A percentile compares a stretch with the other conserved stretches of the same genome.
phyloP scores from a whole-genome alignment of 352 stramenopile genomes.

The Phytophthora pinifolia region DNA sequence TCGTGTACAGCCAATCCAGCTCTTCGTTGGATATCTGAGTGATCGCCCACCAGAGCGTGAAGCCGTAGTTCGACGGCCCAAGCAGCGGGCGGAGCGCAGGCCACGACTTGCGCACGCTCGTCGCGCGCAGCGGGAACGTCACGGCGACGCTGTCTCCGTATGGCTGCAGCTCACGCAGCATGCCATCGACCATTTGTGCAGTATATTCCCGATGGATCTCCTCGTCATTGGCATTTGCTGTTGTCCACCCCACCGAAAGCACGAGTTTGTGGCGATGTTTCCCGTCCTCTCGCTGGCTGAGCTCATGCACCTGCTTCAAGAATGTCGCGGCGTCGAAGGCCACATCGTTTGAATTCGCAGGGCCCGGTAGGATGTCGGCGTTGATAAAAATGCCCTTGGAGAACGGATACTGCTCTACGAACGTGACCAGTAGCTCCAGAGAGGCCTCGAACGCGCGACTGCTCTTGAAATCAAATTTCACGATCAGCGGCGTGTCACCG shows the following conservation, averaged over 20 bases:
- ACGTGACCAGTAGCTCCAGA: conserved; percentile 29
- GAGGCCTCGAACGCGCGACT: conserved; percentile 44
- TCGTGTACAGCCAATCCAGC: conserved; percentile 62
- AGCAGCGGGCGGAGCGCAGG: conserved; percentile 44
- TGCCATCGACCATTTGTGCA: conserved; percentile 52
- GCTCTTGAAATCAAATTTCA: conserved; percentile 80
- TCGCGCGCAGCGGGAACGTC: conserved; percentile 68
- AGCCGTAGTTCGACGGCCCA: conserved; percentile 40
- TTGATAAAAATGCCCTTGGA: conserved; percentile 62
- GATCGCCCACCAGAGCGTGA: conserved; percentile 74
- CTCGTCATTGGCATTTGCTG: conserved; percentile 50
- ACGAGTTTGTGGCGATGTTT: conserved; percentile 62
- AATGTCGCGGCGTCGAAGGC: conserved; percentile 52
- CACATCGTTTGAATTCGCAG: conserved; percentile 40
- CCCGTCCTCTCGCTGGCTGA: conserved; percentile 28
- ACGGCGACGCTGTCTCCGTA: conserved; percentile 45
- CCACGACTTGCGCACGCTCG: conserved; percentile 62
- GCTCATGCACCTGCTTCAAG: conserved; percentile 36
- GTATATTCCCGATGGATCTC: conserved; percentile 57
- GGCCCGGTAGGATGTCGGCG: conserved; percentile 63
- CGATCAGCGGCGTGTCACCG: conserved; percentile 49
- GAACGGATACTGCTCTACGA: conserved; percentile 53
- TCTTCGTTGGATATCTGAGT: conserved; percentile 50
- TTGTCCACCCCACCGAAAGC: conserved; percentile 75
- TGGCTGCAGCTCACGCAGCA: conserved; percentile 47